Evolutionary conservation across 345 rosid genomes (phyloP).

Genomic region (Euphorbia tirucalli): DNA sequence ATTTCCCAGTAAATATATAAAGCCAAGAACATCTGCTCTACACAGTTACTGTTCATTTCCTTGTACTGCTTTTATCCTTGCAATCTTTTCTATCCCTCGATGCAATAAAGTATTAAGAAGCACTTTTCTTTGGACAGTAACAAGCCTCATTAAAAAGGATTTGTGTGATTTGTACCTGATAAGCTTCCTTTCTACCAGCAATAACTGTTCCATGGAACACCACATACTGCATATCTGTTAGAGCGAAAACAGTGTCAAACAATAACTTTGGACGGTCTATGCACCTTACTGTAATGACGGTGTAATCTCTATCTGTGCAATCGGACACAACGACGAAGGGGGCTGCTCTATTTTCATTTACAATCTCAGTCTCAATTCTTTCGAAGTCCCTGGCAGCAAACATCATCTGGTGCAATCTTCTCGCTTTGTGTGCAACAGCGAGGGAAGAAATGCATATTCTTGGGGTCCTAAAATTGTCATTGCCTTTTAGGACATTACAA

Average conservation of each 20-base stretch:
- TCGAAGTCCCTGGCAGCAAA: slow-evolving; percentile 51
- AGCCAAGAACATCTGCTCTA: neutral
- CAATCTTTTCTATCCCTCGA: neutral
- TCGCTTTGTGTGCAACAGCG: slow-evolving; percentile 27
- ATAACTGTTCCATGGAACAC: slow-evolving; percentile 49
- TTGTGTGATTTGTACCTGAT: slow-evolving; percentile 37
- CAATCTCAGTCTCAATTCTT: slow-evolving; percentile 27
- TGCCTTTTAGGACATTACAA: slow-evolving; percentile 31
- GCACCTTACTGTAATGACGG: slow-evolving; percentile 40
- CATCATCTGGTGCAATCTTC: slow-evolving; percentile 51
- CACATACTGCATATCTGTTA: slow-evolving; percentile 52
- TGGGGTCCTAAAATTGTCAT: slow-evolving; percentile 16
- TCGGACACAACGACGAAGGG: slow-evolving; percentile 36
- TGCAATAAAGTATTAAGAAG: neutral
- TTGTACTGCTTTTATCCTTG: no score
- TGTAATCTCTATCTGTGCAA: slow-evolving; percentile 43
- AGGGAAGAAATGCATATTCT: slow-evolving; percentile 30
- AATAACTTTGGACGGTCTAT: slow-evolving; percentile 40
- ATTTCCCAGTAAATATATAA: neutral
- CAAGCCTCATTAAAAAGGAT: neutral
- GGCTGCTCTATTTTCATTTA: slow-evolving; percentile 7
- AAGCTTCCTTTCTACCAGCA: slow-evolving; percentile 39
- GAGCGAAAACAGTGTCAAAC: slow-evolving; percentile 41
- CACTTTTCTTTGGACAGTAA: neutral
- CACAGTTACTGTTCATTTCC: neutral